Evolutionary conservation across 1,139 yeast species (phyloP), one percentile per base, ranked within the genome.

Genomic region (Martiniozyma asiatica): DNA sequence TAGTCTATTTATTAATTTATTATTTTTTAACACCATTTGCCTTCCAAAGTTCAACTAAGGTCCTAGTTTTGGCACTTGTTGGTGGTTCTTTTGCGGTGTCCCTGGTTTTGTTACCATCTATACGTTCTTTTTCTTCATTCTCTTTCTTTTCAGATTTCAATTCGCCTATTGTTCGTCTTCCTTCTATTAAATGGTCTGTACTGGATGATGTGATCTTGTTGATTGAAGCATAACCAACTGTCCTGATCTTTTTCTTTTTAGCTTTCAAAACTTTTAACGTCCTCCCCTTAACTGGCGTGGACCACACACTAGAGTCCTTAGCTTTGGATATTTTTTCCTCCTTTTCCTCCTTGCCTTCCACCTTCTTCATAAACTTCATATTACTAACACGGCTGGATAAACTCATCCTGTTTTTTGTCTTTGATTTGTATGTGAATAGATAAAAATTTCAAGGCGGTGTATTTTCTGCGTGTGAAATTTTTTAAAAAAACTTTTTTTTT

Each of bases 281-380:
- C 3, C 43, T 37, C 1, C 32, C 32, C 20, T 61, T 51, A 23
- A 53, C 40, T 3, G 70, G 65, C 26, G 70, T 53, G 12, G 58
- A 59, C 87, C 87, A 77, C 53, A 68, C 78, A 18, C 81, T 74
- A 11, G 56, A 40, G 48, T 74, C 85, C 30, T 58, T 59, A 18
- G 68, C 48, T 41, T 61, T 59, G 19, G 44, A 46, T 15, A 49
- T 41, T 33, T 53, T 56, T 30, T 46, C 51, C 12, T 53, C 50
- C 25, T 53, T 61, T 4, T 66, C 67, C n/a, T 26, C 24, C 9
- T 14, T 5, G 7, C 19, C 18, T 5, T 16, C 15, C 6, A 18
- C 13, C 21, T 29, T 30, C 12, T 39, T 39, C 76, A 69, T 70
- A 52, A 70, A 70, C 63, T 77, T 77, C 87, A 77, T 77, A 63